These are phyloP conservation scores for Eimeria sp. DNA, from an alignment of 169 alveolate genomes.

Conservation along the genomic window DNA sequence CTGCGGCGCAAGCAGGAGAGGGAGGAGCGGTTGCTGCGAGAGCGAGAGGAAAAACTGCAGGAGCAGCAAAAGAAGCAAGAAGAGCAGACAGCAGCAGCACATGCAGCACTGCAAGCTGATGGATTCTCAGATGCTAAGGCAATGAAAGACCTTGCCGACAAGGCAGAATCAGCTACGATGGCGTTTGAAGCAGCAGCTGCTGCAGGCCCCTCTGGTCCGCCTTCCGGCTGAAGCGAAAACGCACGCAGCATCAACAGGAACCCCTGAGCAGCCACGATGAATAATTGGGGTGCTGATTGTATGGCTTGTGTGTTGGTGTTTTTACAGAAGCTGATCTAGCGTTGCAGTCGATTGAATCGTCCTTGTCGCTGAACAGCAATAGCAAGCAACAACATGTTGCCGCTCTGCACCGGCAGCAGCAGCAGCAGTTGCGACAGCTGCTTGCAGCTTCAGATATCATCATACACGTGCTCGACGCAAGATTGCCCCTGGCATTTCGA, in stretches of 20 bases:
- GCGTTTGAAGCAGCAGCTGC: conserved; percentile 29
- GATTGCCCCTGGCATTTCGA: conserved; percentile 96
- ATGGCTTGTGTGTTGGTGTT: background rate
- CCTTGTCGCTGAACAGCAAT: conserved; percentile 10
- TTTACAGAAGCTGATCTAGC: conserved; percentile 47
- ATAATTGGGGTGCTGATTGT: background rate
- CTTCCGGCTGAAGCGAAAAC: background rate
- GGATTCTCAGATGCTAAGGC: background rate
- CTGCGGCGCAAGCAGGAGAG: conserved; percentile 87
- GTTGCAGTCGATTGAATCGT: conserved; percentile 46
- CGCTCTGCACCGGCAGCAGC: conserved; percentile 80
- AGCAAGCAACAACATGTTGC: conserved; percentile 73
- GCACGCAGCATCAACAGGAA: background rate
- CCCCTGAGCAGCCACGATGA: background rate
- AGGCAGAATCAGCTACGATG: conserved; percentile 28
- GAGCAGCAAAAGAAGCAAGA: conserved; percentile 74
- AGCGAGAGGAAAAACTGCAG: conserved; percentile 85
- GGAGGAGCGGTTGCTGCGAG: conserved; percentile 85
- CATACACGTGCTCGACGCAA: conserved; percentile 95
- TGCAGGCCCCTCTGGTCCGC: conserved; percentile 88
- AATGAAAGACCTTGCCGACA: background rate
- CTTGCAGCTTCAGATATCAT: conserved; percentile 94
- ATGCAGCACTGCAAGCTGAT: conserved; percentile 5
- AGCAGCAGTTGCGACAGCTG: conserved; percentile 87
- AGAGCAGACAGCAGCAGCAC: conserved; percentile 3